Evolutionary conservation across 768 basidiomycete species (phyloP), one percentile per base, ranked within the genome.

Genomic region (Tylopilus intermedius): DNA sequence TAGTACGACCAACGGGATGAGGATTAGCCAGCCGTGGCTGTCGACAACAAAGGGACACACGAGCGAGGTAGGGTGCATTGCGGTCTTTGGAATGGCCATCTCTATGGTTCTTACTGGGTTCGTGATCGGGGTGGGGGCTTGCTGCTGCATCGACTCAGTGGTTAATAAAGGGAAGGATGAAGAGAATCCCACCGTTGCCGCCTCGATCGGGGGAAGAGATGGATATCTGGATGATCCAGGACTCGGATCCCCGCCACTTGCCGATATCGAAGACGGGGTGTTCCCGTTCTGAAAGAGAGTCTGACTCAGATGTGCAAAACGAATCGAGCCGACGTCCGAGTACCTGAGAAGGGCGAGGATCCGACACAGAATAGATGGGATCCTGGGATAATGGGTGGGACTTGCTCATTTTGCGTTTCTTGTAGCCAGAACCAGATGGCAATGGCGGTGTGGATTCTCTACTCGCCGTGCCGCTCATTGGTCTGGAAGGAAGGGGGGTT

Each of bases 301-400:
- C 35, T 15, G 38, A 18, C 38, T 38, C n/a, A 62, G 66, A 58
- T 30, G 26, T 48, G 49, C 49, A 46, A 22, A 26, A 14, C 10
- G 37, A 49, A 54, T 44, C 24, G 27, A 11, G 11, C 29, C 39
- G 30, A 44, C 8, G 45, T 40, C 42, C 14, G n/a, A 55, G 30
- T 55, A 67, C 64, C 53, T 58, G 56, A 26, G 55, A 45, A 47
- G 32, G 32, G 3, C 38, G 64, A 54, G 54, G 33, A 58, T 52
- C 58, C 51, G 33, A 41, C 24, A 14, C 32, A 21, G 56, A 54
- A 52, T 27, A 45, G 3, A 15, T 15, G 40, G 54, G 18, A 45
- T 47, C 42, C 38, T 56, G 54, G 18, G 57, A 47, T 14, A 26
- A 22, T 29, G 49, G 32, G 27, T 45, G 56, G 18, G 51, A 32